Conservation (phyloP, 257 asterid species). For the Cordia subcordata region DNA sequence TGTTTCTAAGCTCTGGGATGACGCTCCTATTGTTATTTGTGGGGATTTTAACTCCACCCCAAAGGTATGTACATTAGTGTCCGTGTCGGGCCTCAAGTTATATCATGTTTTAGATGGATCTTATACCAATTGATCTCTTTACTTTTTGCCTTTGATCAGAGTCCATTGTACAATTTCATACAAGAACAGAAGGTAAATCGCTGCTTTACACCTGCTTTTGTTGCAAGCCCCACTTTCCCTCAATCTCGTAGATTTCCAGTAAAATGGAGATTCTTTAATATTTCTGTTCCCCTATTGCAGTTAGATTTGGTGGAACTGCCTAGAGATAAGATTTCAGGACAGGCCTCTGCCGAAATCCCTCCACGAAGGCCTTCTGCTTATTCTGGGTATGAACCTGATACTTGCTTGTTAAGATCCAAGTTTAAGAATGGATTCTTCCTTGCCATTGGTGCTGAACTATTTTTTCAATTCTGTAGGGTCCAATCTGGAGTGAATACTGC, state of each 20-base stretch:
- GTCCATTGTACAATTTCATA: slow-evolving; percentile 85
- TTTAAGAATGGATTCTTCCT: slow-evolving; percentile 7
- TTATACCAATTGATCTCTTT: slow-evolving; percentile 5
- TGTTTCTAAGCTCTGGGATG: slow-evolving; percentile 87
- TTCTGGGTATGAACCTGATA: slow-evolving; percentile 38
- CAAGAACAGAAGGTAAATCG: slow-evolving; percentile 57
- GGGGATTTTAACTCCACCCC: slow-evolving; percentile 99
- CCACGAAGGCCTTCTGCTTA: slow-evolving; percentile 37
- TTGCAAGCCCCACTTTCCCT: slow-evolving; percentile 5
- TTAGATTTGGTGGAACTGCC: slow-evolving; percentile 71
- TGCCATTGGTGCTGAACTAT: slow-evolving; percentile 8
- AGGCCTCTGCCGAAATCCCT: slow-evolving; percentile 48
- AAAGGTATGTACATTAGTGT: slow-evolving; percentile 40
- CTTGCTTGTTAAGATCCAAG: slow-evolving; percentile 8
- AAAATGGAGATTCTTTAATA: neutral
- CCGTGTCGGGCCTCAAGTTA: slow-evolving; percentile 4
- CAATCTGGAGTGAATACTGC: slow-evolving; percentile 27
- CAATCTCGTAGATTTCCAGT: neutral
- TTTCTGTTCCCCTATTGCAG: slow-evolving; percentile 36
- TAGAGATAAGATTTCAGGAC: slow-evolving; percentile 83
- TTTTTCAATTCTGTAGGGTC: slow-evolving; percentile 31
- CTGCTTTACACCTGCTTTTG: slow-evolving; percentile 13
- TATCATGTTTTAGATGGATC: slow-evolving; percentile 10
- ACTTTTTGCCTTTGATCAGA: slow-evolving; percentile 40
- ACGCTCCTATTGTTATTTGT: slow-evolving; percentile 79